Percentiles rank a stretch among this genome's conserved stretches.
Evolutionary conservation across 2,329 filamentous ascomycete genomes (phyloP).

Genomic region (Nigrospora oryzae): DNA sequence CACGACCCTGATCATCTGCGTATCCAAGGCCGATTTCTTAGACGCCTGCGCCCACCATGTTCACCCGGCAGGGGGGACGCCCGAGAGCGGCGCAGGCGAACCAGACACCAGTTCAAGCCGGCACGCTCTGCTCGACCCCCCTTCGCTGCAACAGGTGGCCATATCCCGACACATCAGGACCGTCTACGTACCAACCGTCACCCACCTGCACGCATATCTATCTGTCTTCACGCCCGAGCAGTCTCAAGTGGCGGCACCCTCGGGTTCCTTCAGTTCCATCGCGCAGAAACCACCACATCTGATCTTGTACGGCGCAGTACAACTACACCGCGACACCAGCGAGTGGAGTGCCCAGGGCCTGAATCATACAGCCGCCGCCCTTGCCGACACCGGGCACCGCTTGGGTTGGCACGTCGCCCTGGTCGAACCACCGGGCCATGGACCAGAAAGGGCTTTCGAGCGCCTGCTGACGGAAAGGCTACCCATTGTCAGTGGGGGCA

Average conservation of each 20-base stretch:
- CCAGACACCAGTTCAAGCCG: slow-evolving; percentile 10
- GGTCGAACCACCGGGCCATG: slow-evolving; percentile 31
- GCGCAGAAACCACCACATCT: slow-evolving; percentile 31
- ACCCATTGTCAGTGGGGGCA: slow-evolving; percentile 53
- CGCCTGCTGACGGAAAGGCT: slow-evolving; percentile 41
- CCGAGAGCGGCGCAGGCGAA: slow-evolving; percentile 1
- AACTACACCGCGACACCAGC: slow-evolving; percentile 57
- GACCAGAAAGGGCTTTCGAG: slow-evolving; percentile 14
- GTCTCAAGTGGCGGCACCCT: slow-evolving; percentile 28
- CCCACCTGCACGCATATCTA: slow-evolving; percentile 70
- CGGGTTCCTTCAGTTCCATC: slow-evolving; percentile 8
- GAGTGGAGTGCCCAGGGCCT: slow-evolving; percentile 73
- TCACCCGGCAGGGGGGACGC: neutral
- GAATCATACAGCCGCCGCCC: slow-evolving; percentile 48
- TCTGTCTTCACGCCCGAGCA: slow-evolving; percentile 39
- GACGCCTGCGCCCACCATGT: slow-evolving; percentile 45
- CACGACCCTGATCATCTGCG: slow-evolving; percentile 66
- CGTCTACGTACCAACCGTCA: slow-evolving; percentile 66
- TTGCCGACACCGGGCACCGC: slow-evolving; percentile 52
- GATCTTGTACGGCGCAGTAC: slow-evolving; percentile 56
- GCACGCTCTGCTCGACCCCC: slow-evolving; percentile 39
- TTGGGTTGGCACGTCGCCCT: slow-evolving; percentile 34
- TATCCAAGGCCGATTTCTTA: slow-evolving; percentile 56
- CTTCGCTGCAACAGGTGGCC: slow-evolving; percentile 61
- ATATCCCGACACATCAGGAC: slow-evolving; percentile 61